Evolutionary conservation across 306 rosid species (phyloP).

Genomic region (Malus domestica): ASM211411v1 NC_041800.1:24069233-24069732

Average conservation of each 20-base stretch:
- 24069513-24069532: slow-evolving; percentile 2
- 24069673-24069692: neutral
- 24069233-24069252: too few relatives aligned
- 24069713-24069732: neutral
- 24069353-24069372: neutral
- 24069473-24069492: neutral
- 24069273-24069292: neutral
- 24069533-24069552: neutral
- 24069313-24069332: neutral
- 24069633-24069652: neutral
- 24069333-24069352: neutral
- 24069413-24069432: neutral
- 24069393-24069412: too few relatives aligned
- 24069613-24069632: neutral
- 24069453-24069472: neutral
- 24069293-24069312: neutral
- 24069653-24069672: neutral
- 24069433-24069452: neutral
- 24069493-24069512: neutral
- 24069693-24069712: neutral
- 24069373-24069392: too few relatives aligned
- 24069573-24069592: neutral
- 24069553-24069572: neutral
- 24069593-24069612: neutral
- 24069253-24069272: neutral